Evolutionary conservation across 1,139 yeast species (phyloP).

Genomic region (Protomyces arabidopsidicola): DNA sequence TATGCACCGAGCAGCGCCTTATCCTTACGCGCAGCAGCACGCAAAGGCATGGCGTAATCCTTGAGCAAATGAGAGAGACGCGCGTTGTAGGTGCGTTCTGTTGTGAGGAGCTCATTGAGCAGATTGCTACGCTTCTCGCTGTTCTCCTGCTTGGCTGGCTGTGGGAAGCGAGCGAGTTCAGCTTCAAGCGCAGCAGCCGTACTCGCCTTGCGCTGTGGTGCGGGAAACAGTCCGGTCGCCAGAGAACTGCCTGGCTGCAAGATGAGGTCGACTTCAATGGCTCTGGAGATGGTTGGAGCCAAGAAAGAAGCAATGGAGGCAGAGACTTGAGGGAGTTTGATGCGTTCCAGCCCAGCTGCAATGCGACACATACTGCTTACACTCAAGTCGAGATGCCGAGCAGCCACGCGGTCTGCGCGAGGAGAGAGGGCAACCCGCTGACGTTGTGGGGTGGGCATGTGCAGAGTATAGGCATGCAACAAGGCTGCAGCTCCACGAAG

Average conservation of each 20-base stretch:
- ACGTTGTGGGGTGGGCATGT: neutral
- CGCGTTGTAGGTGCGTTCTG: constrained; percentile 23
- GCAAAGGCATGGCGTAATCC: constrained; percentile 26
- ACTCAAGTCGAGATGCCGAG: neutral
- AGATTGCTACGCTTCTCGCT: constrained; percentile 18
- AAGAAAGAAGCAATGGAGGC: neutral
- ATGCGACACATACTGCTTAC: neutral
- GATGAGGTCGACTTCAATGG: constrained; percentile 5
- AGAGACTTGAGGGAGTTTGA: neutral
- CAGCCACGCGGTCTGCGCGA: neutral
- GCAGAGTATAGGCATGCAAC: neutral
- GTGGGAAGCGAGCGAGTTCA: neutral
- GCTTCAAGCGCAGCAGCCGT: neutral
- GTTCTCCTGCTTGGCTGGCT: constrained; percentile 8
- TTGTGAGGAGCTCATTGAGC: constrained; percentile 23
- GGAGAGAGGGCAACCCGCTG: neutral
- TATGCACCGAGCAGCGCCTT: constrained; percentile 22
- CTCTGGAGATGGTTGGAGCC: neutral
- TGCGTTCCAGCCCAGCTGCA: neutral
- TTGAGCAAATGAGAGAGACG: constrained; percentile 23
- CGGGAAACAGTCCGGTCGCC: neutral
- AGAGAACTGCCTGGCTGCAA: neutral
- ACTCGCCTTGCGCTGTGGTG: neutral
- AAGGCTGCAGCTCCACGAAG: neutral
- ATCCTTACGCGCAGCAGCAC: constrained; percentile 17